phyloP scores from a whole-genome alignment of 169 alveolate species.

The Eimeria maxima region DNA sequence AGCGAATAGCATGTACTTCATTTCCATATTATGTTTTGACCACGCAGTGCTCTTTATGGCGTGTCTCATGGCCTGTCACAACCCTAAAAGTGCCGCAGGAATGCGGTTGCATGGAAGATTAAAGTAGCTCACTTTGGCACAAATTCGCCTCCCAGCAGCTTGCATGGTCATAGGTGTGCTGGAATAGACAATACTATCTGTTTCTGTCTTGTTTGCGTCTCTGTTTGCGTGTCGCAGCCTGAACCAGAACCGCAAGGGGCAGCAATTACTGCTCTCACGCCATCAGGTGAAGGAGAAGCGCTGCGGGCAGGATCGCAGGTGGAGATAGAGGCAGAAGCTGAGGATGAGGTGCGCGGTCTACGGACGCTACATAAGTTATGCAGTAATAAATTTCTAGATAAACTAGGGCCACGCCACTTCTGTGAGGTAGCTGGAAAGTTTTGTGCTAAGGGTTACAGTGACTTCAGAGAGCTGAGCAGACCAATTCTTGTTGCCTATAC shows the following conservation, averaged over 20 bases:
- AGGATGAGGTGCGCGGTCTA: neutral
- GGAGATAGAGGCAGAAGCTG: neutral
- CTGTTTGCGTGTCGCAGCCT: neutral
- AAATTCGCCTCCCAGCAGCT: neutral
- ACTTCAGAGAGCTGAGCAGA: neutral
- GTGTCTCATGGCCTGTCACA: neutral
- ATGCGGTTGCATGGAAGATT: neutral
- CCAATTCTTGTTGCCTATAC: neutral
- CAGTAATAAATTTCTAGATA: neutral
- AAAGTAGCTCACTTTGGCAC: neutral
- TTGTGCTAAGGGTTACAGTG: neutral
- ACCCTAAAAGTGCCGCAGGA: neutral
- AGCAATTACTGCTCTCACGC: neutral
- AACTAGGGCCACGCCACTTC: neutral
- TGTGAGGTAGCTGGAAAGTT: neutral
- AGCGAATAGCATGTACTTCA: neutral
- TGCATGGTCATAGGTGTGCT: neutral
- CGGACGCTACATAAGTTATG: too few species aligned
- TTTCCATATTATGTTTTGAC: neutral
- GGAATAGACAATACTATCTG: neutral
- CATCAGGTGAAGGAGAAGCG: neutral
- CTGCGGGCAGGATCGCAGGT: neutral
- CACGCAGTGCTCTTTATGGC: neutral
- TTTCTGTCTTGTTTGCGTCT: neutral
- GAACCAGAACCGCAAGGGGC: neutral